phyloP scores from a whole-genome alignment of 139 green algal species.

The Chlorella sp. region DNA sequence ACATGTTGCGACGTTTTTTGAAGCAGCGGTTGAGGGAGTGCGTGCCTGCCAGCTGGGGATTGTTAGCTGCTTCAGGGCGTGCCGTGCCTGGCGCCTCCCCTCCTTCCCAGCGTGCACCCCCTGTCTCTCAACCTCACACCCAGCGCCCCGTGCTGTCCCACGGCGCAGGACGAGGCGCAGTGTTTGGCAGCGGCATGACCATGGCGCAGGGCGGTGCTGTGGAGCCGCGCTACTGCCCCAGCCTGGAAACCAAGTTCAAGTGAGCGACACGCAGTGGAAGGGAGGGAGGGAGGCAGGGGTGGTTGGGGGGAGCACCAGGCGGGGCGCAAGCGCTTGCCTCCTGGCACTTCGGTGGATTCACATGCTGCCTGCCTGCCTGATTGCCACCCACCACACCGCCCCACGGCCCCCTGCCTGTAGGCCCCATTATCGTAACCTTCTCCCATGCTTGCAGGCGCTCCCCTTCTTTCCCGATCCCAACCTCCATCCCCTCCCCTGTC shows the following conservation, averaged over 20 bases:
- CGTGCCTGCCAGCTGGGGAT: not conserved
- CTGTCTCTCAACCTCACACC: too few species aligned
- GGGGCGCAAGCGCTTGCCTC: not conserved
- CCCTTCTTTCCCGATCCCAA: not conserved
- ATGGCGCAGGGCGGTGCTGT: constrained; percentile 46
- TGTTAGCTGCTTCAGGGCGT: too few species aligned
- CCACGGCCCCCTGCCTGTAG: too few species aligned
- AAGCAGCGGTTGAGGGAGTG: not conserved
- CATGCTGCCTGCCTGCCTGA: not conserved
- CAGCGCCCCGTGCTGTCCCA: not conserved
- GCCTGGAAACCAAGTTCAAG: constrained; percentile 68
- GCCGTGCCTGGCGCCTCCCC: too few species aligned
- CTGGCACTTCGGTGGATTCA: too few species aligned
- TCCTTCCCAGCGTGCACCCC: not conserved
- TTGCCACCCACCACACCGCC: not conserved
- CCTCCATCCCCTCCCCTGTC: not conserved
- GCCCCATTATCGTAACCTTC: too few species aligned
- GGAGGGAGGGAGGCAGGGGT: too few species aligned
- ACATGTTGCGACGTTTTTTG: not conserved
- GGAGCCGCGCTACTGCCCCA: constrained; percentile 69
- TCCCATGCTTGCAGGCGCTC: too few species aligned
- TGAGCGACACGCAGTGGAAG: not conserved
- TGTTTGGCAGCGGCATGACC: constrained; percentile 27
- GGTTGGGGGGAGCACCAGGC: not conserved
- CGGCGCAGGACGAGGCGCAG: constrained; percentile 34